Conservation (phyloP, 768 basidiomycete species). For the Mycena galopus region DNA sequence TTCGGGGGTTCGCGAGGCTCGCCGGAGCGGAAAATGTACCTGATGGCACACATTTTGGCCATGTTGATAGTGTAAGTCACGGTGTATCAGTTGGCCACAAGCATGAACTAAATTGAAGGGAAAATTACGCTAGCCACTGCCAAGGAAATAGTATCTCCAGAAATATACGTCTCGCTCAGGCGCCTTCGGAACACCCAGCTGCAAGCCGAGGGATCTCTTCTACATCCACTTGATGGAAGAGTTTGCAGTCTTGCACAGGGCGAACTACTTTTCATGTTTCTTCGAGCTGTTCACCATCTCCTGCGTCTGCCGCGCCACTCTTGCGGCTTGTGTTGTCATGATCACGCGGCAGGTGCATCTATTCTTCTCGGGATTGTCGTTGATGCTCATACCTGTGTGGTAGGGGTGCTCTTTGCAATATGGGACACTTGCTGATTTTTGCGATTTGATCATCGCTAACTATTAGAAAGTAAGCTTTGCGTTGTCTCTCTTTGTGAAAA, state of each 20-base stretch:
- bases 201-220: conserved; percentile 78
- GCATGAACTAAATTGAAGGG: no score
- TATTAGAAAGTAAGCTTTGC: not conserved
- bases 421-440: not conserved
- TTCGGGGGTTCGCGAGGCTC: no score
- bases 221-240: conserved; percentile 35
- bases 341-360: conserved; percentile 71
- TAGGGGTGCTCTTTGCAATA: conserved; percentile 59
- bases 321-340: conserved; percentile 67
- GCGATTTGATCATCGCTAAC: not conserved
- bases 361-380: no score
- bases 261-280: conserved; percentile 35
- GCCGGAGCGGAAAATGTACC: no score
- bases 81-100: no score
- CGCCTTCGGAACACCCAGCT: conserved; percentile 67
- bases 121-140: no score
- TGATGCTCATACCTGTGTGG: conserved; percentile 64
- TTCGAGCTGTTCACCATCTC: conserved; percentile 46
- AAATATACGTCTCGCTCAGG: conserved; percentile 62
- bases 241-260: conserved; percentile 5
- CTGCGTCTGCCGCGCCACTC: conserved; percentile 66
- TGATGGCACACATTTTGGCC: no score
- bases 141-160: no score
- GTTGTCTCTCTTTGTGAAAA: not conserved
- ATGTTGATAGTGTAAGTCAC: no score